A percentile compares a stretch with the other conserved stretches of the same genome.
phyloP scores from a whole-genome alignment of 1,139 yeast species.

The Debaryomycetaceae sp. region DNA sequence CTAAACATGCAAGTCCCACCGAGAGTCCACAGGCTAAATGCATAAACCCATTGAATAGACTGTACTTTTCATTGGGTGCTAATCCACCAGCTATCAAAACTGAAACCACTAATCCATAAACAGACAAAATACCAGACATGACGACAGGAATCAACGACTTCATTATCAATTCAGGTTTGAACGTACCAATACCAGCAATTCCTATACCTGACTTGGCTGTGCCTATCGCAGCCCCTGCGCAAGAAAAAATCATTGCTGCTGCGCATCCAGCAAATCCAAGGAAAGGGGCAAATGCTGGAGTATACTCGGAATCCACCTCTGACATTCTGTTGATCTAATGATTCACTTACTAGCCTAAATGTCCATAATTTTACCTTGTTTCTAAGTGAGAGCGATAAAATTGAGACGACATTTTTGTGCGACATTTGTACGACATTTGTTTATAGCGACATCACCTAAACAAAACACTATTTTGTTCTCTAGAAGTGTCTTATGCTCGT shows the following conservation, averaged over 20 bases:
- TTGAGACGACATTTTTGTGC: conserved; percentile 1
- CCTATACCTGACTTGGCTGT: conserved; percentile 99
- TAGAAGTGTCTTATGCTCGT: neutral
- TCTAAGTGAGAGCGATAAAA: conserved; percentile 1
- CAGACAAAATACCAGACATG: conserved; percentile 97
- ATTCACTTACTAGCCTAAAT: neutral
- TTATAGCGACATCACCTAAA: conserved; percentile 3
- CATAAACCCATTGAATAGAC: conserved; percentile 93
- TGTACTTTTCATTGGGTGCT: conserved; percentile 70
- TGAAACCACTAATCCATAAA: conserved; percentile 93
- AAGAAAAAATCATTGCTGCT: conserved; percentile 83
- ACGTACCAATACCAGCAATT: conserved; percentile 86
- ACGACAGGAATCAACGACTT: conserved; percentile 89
- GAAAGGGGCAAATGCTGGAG: conserved; percentile 90
- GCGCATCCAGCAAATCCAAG: conserved; percentile 96
- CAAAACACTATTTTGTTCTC: neutral
- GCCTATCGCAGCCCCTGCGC: conserved; percentile 97
- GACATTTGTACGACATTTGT: conserved; percentile 5
- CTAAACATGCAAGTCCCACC: conserved; percentile 94
- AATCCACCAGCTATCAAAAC: conserved; percentile 94
- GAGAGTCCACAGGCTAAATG: conserved; percentile 94
- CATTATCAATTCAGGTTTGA: conserved; percentile 80
- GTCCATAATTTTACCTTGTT: conserved; percentile 1
- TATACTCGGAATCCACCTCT: conserved; percentile 50
- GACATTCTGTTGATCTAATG: conserved; percentile 21